Percentiles rank a stretch among this genome's conserved stretches.
Conservation (phyloP, 164 flowering plant species). For the Chimonanthus salicifolius region DNA sequence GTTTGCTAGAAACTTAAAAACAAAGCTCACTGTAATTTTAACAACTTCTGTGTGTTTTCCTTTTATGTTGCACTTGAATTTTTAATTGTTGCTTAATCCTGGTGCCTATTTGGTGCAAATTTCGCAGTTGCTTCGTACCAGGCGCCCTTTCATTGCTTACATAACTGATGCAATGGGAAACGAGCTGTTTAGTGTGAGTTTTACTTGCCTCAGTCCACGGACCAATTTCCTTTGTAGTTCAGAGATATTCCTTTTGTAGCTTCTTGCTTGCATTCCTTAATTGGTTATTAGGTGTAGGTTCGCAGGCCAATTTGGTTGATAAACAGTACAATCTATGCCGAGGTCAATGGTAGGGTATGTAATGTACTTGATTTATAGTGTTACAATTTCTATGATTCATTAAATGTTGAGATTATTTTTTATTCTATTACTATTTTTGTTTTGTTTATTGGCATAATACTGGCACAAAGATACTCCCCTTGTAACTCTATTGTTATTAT, state of each 20-base stretch:
- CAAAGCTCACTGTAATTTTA: not conserved
- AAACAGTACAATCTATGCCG: conserved; percentile 88
- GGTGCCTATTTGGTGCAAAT: not conserved
- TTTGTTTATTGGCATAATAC: not conserved
- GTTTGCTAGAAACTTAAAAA: not conserved
- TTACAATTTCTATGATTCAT: not conserved
- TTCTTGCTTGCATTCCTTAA: conserved; percentile 4
- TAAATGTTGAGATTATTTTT: not conserved
- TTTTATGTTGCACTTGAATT: not conserved
- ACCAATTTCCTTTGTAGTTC: not conserved
- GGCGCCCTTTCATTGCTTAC: conserved; percentile 86
- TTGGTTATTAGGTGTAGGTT: conserved; percentile 40
- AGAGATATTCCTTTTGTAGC: conserved; percentile 1
- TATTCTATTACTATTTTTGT: not conserved
- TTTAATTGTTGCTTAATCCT: conserved; percentile 8
- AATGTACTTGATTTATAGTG: not conserved
- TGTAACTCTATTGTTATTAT: conserved; percentile 6
- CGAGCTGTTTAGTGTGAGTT: conserved; percentile 77
- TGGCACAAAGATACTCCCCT: not conserved
- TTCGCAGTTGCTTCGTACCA: conserved; percentile 72
- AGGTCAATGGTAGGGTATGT: conserved; percentile 87
- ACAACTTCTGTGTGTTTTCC: not conserved
- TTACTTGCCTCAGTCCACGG: conserved; percentile 4
- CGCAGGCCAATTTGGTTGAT: conserved; percentile 99
- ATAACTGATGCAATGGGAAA: conserved; percentile 73